Evolutionary conservation across 495 filamentous ascomycete species (phyloP), one percentile per base, ranked within the genome.

Genomic region (Aspergillus carlsbadensis): DNA sequence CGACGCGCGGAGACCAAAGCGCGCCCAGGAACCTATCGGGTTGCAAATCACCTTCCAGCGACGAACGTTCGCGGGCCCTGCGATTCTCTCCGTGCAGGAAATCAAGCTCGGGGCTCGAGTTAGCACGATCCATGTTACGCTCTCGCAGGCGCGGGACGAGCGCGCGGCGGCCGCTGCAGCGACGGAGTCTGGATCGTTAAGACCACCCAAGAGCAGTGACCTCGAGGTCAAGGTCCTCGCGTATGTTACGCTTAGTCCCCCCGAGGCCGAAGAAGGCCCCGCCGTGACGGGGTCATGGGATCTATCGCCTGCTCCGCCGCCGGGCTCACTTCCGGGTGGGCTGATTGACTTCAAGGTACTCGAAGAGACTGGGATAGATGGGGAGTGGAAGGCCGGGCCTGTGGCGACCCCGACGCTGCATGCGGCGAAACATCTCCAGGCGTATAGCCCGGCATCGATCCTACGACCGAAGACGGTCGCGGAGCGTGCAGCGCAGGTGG

Each of bases 41-140:
- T 71, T 84, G 1, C 84, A 88, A 56, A 81, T 85, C 33, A 74
- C 81, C 41, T 90, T 84, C 70, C 76, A 86, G 21, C 77, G 77
- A 22, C 78, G 83, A 37, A 86, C 84, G 5, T 59, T 78, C 39
- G 66, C 65, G 5, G 86, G 86, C 5, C 76, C 79, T 0, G 84
- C 83, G 1, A 60, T 66, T 7, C 77, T 90, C 62, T 68, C 70
- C 5, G 71, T 90, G 54, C 71, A 82, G 24, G 82, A 89, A 54
- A 65, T 82, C 41, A 90, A 90, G 58, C 74, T 84, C 13, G 85
- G 87, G 39, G 74, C 82, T 4, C 75, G 82, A 53, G 71, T 83
- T 3, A 82, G 82, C 6, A 77, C 81, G 1, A 61, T 89, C 6
- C 85, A 86, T 61, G 70, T 85, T 10, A 78, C 78, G 0, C 81